phyloP scores from a whole-genome alignment of 2,329 filamentous ascomycete species.

The Fusarium aywerte region DNA sequence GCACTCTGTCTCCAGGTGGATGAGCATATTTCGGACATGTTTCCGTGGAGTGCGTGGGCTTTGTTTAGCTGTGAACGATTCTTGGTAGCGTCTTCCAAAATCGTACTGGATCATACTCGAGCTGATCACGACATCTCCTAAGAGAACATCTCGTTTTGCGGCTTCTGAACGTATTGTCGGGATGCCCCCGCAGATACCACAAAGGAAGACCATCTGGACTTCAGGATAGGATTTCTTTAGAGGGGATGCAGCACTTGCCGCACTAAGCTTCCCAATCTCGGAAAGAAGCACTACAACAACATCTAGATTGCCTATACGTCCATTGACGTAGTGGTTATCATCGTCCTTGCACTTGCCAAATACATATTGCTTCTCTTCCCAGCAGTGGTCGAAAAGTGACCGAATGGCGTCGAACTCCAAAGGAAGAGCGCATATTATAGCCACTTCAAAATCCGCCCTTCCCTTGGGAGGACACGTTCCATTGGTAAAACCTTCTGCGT shows the following conservation, averaged over 20 bases:
- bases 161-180: too few species aligned
- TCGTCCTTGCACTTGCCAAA: background rate
- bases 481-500: too few species aligned
- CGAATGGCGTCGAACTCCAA: background rate
- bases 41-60: too few species aligned
- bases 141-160: too few species aligned
- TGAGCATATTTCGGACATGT: too few species aligned
- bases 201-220: background rate
- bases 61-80: too few species aligned
- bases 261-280: background rate
- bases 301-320: background rate
- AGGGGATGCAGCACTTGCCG: background rate
- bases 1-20: too few species aligned
- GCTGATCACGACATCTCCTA: too few species aligned
- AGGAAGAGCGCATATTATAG: background rate
- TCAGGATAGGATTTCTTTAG: background rate
- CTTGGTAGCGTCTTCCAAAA: too few species aligned
- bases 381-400: background rate
- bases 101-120: too few species aligned
- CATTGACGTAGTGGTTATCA: background rate
- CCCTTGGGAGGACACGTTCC: too few species aligned
- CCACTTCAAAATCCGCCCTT: background rate
- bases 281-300: background rate
- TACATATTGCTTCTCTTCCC: background rate
- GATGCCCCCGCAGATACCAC: background rate